Conservation (phyloP, 768 basidiomycete species). For the Trametes coccinea region DNA sequence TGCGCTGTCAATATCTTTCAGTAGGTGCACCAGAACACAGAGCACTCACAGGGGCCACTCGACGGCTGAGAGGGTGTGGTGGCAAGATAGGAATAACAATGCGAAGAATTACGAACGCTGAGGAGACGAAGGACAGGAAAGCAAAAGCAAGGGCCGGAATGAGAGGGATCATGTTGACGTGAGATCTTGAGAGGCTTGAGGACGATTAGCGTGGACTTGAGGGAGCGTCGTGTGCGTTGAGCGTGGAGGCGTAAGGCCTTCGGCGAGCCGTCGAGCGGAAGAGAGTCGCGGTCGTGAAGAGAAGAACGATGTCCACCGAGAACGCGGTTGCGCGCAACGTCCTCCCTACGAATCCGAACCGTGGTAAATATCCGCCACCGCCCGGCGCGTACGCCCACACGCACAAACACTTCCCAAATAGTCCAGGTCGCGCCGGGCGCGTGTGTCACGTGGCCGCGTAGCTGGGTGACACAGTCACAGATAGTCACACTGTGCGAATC, state of each 20-base stretch:
- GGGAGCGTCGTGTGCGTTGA: slow-evolving; percentile 33
- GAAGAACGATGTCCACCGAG: slow-evolving; percentile 14
- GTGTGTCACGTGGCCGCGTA: slow-evolving; percentile 19
- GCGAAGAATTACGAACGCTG: slow-evolving; percentile 74
- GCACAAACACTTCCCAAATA: slow-evolving; percentile 26
- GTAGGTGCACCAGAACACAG: slow-evolving; percentile 10
- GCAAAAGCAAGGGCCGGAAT: slow-evolving; percentile 65
- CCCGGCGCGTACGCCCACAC: slow-evolving; percentile 32
- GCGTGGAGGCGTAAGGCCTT: slow-evolving; percentile 40
- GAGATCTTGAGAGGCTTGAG: slow-evolving; percentile 15
- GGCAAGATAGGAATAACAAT: slow-evolving; percentile 75
- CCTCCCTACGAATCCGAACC: slow-evolving; percentile 27
- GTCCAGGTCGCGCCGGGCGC: slow-evolving; percentile 5
- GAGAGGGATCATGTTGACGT: slow-evolving; percentile 60
- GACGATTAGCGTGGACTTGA: slow-evolving; percentile 29
- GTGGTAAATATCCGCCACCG: slow-evolving; percentile 26
- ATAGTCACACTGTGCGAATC: slow-evolving; percentile 13
- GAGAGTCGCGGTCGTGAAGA: slow-evolving; percentile 35
- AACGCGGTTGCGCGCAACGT: slow-evolving; percentile 1
- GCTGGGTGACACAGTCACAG: neutral
- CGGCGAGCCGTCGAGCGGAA: slow-evolving; percentile 37
- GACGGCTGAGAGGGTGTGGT: slow-evolving; percentile 69
- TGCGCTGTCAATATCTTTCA: slow-evolving; percentile 25
- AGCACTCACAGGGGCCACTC: slow-evolving; percentile 65
- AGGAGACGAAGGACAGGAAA: slow-evolving; percentile 70